Base-by-base conservation (phyloP, 2,329 filamentous ascomycete genomes). In the Fusarium sp. region DNA sequence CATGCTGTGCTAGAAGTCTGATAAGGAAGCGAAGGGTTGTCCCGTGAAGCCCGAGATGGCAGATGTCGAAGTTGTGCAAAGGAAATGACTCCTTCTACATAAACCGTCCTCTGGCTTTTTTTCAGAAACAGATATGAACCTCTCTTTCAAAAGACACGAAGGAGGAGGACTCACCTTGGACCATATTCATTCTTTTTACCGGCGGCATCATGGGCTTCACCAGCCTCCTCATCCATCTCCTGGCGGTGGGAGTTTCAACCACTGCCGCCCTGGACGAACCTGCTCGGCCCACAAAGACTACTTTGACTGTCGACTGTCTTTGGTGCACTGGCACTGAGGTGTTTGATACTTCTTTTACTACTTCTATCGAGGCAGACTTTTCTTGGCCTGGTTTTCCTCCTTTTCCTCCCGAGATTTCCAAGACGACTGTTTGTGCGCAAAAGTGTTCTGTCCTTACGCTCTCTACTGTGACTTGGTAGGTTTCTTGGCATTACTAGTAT, bases 351-450 rank as follows among this genome's bases (percentile, higher is more conserved):
- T 6, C 46, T n/a, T 51, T 44, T 14, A 40, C 46, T 40, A 51
- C 63, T 33, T 35, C 56, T 40, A 58, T 27, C n/a, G 35, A 61
- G 24, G 36, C n/a, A 12, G 29, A 49, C 31, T 33, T 44, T 46
- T 51, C 64, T 40, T 57, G 57, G 11, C 55, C 59, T 46, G 64
- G 29, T 20, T 55, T 59, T 11, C 55, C 59, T 46, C 62, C 24
- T 12, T 55, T 59, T 11, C 55, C 59, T 46, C 62, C 24, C 12
- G 49, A 64, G 31, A 53, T 46, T 29, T 53, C 72, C 5, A 67
- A 69, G 55, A 77, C 74, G 33, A 73, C 76, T 16, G 38, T 72
- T 17, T 78, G 77, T 49, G 65, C 73, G 10, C 69, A 75, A 7
- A 53, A 63, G 35, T 78, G 76, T 35, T 64, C 62, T 29, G 38